phyloP scores from a whole-genome alignment of 345 rosid species.

The Trapa bicornis region DNA sequence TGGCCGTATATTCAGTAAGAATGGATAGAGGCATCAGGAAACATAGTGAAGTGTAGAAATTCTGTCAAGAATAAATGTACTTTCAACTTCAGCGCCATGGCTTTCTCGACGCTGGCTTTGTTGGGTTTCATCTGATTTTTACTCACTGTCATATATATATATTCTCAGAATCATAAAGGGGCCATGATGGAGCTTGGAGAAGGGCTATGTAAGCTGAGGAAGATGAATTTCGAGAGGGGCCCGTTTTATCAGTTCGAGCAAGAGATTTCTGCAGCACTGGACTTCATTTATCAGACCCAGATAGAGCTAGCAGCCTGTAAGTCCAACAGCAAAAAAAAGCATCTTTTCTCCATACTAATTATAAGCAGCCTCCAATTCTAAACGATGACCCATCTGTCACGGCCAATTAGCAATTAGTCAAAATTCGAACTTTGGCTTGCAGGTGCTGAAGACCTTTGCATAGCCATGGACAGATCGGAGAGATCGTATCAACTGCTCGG shows the following conservation, averaged over 20 bases:
- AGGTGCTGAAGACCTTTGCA: constrained; percentile 69
- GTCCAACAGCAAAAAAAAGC: constrained; percentile 2
- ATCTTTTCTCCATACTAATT: not conserved
- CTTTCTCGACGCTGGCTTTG: not conserved
- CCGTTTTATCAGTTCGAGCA: constrained; percentile 63
- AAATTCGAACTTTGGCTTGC: not conserved
- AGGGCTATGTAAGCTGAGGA: constrained; percentile 72
- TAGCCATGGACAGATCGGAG: constrained; percentile 76
- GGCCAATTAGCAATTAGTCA: no score
- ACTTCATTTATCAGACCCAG: constrained; percentile 72
- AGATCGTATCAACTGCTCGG: constrained; percentile 75
- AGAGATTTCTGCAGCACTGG: constrained; percentile 56
- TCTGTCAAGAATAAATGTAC: not conserved
- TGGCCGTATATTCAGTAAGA: no score
- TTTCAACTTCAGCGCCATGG: not conserved
- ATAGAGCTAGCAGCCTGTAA: constrained; percentile 83
- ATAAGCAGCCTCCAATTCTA: not conserved
- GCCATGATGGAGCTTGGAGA: constrained; percentile 97
- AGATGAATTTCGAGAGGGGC: constrained; percentile 58
- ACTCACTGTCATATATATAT: no score
- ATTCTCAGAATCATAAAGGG: constrained; percentile 63
- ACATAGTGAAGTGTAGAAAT: not conserved
- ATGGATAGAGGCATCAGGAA: not conserved
- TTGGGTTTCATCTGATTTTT: no score
- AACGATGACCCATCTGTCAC: no score